phyloP scores from a whole-genome alignment of 139 green algal species.

The Micractinium sp. region DNA sequence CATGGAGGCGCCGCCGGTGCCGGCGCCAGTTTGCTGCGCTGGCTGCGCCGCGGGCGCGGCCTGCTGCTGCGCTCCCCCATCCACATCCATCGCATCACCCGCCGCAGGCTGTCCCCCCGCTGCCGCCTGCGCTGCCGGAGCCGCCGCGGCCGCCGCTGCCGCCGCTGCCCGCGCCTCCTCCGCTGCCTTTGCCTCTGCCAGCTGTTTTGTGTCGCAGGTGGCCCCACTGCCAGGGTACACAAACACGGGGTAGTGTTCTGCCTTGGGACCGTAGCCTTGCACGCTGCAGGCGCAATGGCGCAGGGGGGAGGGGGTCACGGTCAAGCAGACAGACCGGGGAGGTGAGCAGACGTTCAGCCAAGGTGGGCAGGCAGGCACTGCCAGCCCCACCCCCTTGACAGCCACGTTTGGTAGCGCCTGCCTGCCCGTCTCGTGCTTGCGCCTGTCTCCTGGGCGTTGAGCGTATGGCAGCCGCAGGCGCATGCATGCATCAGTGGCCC shows the following conservation, averaged over 20 bases:
- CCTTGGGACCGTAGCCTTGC: constrained; percentile 76
- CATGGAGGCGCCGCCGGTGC: neutral
- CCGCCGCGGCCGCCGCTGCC: constrained; percentile 7
- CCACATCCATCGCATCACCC: neutral
- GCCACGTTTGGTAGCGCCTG: too few relatives aligned
- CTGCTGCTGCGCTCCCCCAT: neutral
- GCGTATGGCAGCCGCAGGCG: neutral
- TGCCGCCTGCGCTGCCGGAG: neutral
- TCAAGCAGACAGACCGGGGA: neutral
- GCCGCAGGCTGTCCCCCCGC: neutral
- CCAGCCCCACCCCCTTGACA: neutral
- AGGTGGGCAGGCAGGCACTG: neutral
- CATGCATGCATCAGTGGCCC: too few relatives aligned
- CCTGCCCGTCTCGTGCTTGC: too few relatives aligned
- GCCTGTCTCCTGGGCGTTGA: too few relatives aligned
- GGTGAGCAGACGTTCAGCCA: neutral
- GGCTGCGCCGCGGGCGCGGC: neutral
- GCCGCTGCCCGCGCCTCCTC: constrained; percentile 11
- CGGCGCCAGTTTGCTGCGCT: neutral
- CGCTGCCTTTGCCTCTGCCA: neutral
- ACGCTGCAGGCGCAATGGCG: constrained; percentile 52
- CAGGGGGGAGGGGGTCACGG: neutral
- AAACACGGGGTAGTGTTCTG: constrained; percentile 38
- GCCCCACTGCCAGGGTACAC: constrained; percentile 88
- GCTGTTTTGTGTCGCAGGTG: constrained; percentile 71